Percentiles rank a stretch among this genome's conserved stretches.
phyloP scores from a whole-genome alignment of 345 rosid species.

The Camelina sativa region DNA sequence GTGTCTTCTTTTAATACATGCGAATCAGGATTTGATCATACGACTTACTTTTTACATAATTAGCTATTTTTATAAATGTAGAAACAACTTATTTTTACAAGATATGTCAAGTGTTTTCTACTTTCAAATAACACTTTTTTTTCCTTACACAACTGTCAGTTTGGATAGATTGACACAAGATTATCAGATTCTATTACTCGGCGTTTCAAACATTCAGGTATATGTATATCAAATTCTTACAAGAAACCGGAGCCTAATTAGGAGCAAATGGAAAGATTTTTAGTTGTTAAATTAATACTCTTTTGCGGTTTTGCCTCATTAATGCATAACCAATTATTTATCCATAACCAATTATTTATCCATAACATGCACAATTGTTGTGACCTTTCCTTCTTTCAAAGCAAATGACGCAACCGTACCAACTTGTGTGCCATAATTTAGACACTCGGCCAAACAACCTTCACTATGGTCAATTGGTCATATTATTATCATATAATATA shows the following conservation, averaged over 20 bases:
- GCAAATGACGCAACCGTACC: slow-evolving; percentile 13
- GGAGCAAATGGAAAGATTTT: neutral
- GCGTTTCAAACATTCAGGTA: neutral
- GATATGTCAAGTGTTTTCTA: slow-evolving; percentile 12
- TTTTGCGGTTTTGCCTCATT: neutral
- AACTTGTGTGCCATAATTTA: slow-evolving; percentile 9
- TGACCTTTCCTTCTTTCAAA: slow-evolving; percentile 2
- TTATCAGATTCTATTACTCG: slow-evolving; percentile 1
- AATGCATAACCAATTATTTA: too few relatives aligned
- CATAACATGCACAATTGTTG: neutral
- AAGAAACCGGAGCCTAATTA: neutral
- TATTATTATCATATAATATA: neutral
- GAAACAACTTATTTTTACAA: slow-evolving; percentile 4
- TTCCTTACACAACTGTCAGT: neutral
- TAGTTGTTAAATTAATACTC: neutral
- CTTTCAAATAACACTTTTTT: neutral
- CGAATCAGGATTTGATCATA: neutral
- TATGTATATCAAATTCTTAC: neutral
- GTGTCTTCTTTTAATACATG: neutral
- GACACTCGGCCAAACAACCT: neutral
- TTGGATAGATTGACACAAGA: slow-evolving; percentile 1
- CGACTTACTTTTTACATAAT: slow-evolving; percentile 2
- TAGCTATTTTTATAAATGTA: neutral
- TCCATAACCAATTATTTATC: neutral
- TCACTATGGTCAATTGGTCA: neutral